A percentile compares a stretch with the other conserved stretches of the same genome.
phyloP scores from a whole-genome alignment of 768 basidiomycete species.

The Tephrocybe sp. region DNA sequence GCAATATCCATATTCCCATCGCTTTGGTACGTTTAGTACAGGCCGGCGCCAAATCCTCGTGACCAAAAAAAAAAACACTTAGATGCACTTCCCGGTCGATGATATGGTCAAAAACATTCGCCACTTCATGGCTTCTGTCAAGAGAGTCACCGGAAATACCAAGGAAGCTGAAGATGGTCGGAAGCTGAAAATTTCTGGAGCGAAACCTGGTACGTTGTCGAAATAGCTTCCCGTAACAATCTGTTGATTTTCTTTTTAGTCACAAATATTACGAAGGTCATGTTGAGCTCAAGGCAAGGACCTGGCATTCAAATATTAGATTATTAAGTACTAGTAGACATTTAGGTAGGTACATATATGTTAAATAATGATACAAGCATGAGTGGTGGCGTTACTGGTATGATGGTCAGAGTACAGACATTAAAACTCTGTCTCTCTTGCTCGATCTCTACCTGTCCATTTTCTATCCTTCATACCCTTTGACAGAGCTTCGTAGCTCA shows the following conservation, averaged over 20 bases:
- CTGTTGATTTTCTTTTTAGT: constrained; percentile 37
- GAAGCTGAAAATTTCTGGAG: constrained; percentile 33
- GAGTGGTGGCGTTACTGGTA: constrained; percentile 7
- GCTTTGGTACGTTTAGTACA: constrained; percentile 53
- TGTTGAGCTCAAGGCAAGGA: constrained; percentile 82
- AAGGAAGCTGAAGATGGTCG: constrained; percentile 49
- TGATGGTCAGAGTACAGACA: constrained; percentile 2
- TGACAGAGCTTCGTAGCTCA: constrained; percentile 36
- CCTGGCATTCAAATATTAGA: constrained; percentile 90
- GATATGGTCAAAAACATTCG: constrained; percentile 79
- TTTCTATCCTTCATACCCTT: constrained; percentile 39
- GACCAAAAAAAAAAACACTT: constrained; percentile 2
- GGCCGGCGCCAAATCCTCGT: background rate
- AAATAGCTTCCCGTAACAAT: background rate
- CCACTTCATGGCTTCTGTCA: constrained; percentile 72
- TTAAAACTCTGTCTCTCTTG: too few relatives aligned
- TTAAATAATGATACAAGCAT: constrained; percentile 7
- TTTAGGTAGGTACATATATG: constrained; percentile 9
- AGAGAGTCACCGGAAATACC: constrained; percentile 68
- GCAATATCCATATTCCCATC: constrained; percentile 80
- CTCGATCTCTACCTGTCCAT: constrained; percentile 28
- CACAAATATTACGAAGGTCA: constrained; percentile 74
- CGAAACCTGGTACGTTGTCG: constrained; percentile 46
- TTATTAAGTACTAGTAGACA: constrained; percentile 38
- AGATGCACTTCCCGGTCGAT: constrained; percentile 73